phyloP scores from a whole-genome alignment of 495 filamentous ascomycete genomes.

The Penicillium cosmopolitanum region DNA sequence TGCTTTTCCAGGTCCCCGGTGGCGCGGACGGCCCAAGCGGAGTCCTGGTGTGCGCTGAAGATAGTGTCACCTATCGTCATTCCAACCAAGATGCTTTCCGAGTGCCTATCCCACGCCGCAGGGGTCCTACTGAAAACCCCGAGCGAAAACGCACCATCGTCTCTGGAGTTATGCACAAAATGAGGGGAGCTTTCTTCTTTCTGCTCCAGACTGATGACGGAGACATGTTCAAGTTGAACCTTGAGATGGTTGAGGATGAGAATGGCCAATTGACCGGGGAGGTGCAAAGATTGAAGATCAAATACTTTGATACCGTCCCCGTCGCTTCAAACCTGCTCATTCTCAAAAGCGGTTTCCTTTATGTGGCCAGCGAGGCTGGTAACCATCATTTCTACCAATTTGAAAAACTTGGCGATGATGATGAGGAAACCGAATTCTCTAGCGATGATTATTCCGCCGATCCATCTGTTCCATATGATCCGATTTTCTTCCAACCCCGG shows the following conservation, averaged over 20 bases:
- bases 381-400: constrained; percentile 97
- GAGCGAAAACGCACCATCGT: constrained; percentile 84
- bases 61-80: constrained; percentile 92
- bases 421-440: constrained; percentile 81
- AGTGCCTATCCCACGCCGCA: constrained; percentile 84
- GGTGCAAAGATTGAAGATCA: constrained; percentile 84
- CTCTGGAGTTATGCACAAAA: constrained; percentile 93
- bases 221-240: constrained; percentile 93
- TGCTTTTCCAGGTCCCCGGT: constrained; percentile 94
- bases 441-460: constrained; percentile 84
- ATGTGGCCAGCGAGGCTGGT: constrained; percentile 88
- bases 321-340: constrained; percentile 85
- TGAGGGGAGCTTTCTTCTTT: constrained; percentile 97
- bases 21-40: constrained; percentile 93
- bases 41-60: constrained; percentile 91
- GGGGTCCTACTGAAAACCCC: constrained; percentile 87
- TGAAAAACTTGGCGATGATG: constrained; percentile 95
- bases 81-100: constrained; percentile 88
- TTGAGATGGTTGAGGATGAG: constrained; percentile 86
- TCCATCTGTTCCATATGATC: constrained; percentile 64
- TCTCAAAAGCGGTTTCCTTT: constrained; percentile 93
- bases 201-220: constrained; percentile 94
- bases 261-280: constrained; percentile 76
- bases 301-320: constrained; percentile 97
- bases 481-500: constrained; percentile 83